Evolutionary conservation across 352 stramenopile genomes (phyloP).

Genomic region (Pythium scleroteichum): DNA sequence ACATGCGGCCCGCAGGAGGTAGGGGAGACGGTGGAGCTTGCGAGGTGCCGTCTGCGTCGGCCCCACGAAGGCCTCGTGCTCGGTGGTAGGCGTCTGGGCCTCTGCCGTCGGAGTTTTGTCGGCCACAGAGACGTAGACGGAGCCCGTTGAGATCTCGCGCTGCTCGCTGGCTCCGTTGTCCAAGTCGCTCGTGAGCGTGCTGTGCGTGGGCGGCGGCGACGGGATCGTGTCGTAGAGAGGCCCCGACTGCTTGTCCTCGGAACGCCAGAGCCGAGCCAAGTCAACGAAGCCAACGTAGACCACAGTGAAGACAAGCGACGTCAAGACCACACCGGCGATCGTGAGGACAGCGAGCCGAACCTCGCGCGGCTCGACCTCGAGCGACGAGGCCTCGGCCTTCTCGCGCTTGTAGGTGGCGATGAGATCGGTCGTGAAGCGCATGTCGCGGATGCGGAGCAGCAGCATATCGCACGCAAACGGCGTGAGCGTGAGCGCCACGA

Average conservation of each 20-base stretch:
- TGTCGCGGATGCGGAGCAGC: constrained; percentile 37
- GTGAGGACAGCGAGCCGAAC: constrained; percentile 23
- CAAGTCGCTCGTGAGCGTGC: too few species aligned
- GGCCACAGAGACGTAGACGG: too few species aligned
- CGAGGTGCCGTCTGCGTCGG: not conserved
- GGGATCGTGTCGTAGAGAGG: not conserved
- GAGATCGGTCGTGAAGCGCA: constrained; percentile 61
- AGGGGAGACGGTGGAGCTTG: not conserved
- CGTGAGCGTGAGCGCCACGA: constrained; percentile 27
- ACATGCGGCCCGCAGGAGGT: not conserved
- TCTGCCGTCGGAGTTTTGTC: too few species aligned
- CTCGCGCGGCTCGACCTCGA: constrained; percentile 37
- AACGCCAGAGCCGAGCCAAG: not conserved
- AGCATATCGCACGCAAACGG: constrained; percentile 41
- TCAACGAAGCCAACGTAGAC: constrained; percentile 5
- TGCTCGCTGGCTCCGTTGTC: too few species aligned
- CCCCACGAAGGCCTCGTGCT: too few species aligned
- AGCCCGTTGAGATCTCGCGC: too few species aligned
- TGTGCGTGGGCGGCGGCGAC: too few species aligned
- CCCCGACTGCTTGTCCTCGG: constrained; percentile 10
- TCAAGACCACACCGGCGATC: constrained; percentile 9
- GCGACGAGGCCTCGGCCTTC: constrained; percentile 16
- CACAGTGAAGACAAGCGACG: constrained; percentile 23
- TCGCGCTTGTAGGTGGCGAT: constrained; percentile 41
- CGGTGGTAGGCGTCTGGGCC: too few species aligned